Percentiles rank a stretch among this genome's conserved stretches.
Evolutionary conservation across 208 protist genomes (phyloP).

Genomic region (Leishmania aethiopica): DNA sequence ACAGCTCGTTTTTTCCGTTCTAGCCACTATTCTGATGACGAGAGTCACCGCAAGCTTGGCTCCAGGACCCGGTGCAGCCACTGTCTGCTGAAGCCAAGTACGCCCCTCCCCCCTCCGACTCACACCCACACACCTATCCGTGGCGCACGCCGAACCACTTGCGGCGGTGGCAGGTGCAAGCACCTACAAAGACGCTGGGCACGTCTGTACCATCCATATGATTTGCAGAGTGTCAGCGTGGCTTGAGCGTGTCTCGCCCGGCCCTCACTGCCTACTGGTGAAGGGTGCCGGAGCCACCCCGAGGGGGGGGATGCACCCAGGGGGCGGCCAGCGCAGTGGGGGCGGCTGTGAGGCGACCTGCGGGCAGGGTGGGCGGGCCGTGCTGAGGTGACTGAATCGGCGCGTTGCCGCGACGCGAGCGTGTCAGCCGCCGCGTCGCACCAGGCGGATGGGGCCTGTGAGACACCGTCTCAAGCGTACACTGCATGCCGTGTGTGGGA

Average conservation of each 20-base stretch:
- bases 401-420: neutral
- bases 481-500: too few species aligned
- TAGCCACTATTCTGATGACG: neutral
- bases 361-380: neutral
- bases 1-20: neutral
- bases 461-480: neutral
- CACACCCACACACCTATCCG: neutral
- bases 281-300: neutral
- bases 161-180: neutral
- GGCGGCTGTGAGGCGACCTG: neutral
- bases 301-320: neutral
- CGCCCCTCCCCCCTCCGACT: too few species aligned
- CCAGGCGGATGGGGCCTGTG: neutral
- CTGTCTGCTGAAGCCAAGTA: neutral
- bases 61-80: neutral
- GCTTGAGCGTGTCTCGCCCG: neutral
- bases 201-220: neutral
- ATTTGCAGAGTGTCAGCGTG: neutral
- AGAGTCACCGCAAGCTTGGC: neutral
- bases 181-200: neutral
- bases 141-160: neutral
- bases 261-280: neutral
- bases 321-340: neutral
- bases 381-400: neutral
- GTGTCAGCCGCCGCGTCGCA: neutral